A percentile compares a stretch with the other conserved stretches of the same genome.
phyloP scores from a whole-genome alignment of 2,329 filamentous ascomycete species.

The Tolypocladium amazonense region DNA sequence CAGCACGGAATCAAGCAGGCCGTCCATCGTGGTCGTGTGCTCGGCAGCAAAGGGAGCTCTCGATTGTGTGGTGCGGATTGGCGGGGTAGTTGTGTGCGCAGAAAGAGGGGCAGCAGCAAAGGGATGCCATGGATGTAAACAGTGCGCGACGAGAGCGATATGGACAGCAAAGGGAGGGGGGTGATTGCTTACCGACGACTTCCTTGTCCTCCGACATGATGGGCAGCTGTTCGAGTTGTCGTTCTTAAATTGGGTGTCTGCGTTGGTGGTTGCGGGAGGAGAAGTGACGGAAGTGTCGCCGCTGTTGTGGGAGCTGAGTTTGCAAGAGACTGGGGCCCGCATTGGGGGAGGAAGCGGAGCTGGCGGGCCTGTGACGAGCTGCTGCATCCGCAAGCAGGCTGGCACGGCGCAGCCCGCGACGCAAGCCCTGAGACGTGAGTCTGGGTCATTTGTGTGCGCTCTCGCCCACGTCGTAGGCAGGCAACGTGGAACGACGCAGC shows the following conservation, averaged over 20 bases:
- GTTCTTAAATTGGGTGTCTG: background rate
- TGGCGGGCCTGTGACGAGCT: background rate
- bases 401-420: background rate
- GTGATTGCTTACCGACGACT: constrained; percentile 27
- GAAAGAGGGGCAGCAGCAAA: constrained; percentile 13
- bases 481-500: background rate
- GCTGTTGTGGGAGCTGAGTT: background rate
- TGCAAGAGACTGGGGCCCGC: background rate
- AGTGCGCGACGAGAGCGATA: background rate
- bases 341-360: background rate
- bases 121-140: background rate
- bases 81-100: constrained; percentile 9
- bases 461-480: background rate
- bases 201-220: constrained; percentile 36
- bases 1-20: background rate
- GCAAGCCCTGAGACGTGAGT: background rate
- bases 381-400: background rate
- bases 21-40: constrained; percentile 1
- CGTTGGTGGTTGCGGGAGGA: background rate
- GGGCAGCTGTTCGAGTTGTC: constrained; percentile 12
- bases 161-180: background rate
- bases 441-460: background rate
- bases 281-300: background rate
- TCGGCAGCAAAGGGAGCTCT: background rate
- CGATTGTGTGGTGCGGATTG: constrained; percentile 1